Evolutionary conservation across 345 rosid species (phyloP).

Genomic region (Eucalyptus microcorys): DNA sequence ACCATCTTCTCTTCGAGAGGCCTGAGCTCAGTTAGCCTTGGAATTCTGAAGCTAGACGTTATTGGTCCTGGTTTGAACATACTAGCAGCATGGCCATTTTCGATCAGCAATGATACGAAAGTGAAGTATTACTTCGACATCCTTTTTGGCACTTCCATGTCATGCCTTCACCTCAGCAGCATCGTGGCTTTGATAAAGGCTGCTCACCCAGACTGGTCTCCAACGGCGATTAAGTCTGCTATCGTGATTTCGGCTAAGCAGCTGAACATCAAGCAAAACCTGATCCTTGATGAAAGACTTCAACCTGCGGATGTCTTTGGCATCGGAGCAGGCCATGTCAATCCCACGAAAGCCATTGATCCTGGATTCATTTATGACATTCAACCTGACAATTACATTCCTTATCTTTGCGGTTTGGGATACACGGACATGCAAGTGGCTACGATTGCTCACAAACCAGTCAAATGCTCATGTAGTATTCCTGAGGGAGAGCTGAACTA

Average conservation of each 20-base stretch:
- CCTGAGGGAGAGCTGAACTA: not conserved
- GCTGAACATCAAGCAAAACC: not conserved
- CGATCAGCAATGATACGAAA: rapidly evolving
- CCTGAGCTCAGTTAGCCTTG: not conserved
- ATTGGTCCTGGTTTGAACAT: not conserved
- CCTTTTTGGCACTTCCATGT: not conserved
- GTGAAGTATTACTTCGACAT: not conserved
- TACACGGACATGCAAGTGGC: not conserved
- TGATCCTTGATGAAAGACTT: not conserved
- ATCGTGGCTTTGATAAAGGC: not conserved
- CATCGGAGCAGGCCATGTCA: not conserved
- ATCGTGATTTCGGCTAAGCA: not conserved
- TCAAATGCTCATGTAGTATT: not conserved
- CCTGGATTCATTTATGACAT: not conserved
- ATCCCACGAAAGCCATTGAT: not conserved
- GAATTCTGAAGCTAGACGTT: not conserved
- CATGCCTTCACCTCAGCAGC: not conserved
- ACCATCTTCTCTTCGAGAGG: not conserved
- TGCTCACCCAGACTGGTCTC: not conserved
- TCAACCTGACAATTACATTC: not conserved
- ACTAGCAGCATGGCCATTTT: not conserved
- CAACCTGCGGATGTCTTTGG: not conserved
- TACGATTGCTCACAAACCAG: not conserved
- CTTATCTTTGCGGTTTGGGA: not conserved
- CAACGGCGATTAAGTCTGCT: not conserved